Percentiles rank a stretch among this genome's conserved stretches.
These are phyloP conservation scores for Rhizopus sp. DNA, from an alignment of 371 early-diverging fungal species.

Conservation along the genomic window DNA sequence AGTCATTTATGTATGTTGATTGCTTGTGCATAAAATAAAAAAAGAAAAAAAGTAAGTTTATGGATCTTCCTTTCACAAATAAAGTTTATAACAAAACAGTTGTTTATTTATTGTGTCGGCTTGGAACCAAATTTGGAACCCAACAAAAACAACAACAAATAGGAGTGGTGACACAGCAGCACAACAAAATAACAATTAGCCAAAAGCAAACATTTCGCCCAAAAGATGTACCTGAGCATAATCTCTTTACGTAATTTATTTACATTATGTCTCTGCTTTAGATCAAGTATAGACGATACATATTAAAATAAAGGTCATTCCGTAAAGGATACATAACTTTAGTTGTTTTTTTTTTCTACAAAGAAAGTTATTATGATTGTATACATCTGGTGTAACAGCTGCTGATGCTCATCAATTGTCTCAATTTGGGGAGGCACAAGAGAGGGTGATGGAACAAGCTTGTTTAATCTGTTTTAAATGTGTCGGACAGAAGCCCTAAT, in stretches of 20 bases:
- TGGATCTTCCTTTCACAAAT: not conserved
- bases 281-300: no score
- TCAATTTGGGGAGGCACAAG: not conserved
- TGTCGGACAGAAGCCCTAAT: conserved; percentile 3
- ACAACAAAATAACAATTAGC: conserved; percentile 5
- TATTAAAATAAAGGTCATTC: no score
- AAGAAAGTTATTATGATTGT: not conserved
- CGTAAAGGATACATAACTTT: no score
- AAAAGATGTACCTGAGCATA: no score
- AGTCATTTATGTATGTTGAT: no score
- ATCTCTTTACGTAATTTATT: no score
- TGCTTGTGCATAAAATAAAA: no score
- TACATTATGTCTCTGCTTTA: no score
- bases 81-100: no score
- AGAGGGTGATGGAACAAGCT: conserved; percentile 1
- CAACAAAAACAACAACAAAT: conserved; percentile 6
- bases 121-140: conserved; percentile 16
- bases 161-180: not conserved
- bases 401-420: conserved; percentile 4
- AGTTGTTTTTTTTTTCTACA: not conserved
- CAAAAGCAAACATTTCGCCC: not conserved
- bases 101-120: conserved; percentile 12
- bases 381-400: not conserved
- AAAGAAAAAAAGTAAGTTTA: no score
- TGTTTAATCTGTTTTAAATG: conserved; percentile 12